Evolutionary conservation across 495 filamentous ascomycete species (phyloP), one percentile per base, ranked within the genome.

Genomic region (Aspergillus sparsus): DNA sequence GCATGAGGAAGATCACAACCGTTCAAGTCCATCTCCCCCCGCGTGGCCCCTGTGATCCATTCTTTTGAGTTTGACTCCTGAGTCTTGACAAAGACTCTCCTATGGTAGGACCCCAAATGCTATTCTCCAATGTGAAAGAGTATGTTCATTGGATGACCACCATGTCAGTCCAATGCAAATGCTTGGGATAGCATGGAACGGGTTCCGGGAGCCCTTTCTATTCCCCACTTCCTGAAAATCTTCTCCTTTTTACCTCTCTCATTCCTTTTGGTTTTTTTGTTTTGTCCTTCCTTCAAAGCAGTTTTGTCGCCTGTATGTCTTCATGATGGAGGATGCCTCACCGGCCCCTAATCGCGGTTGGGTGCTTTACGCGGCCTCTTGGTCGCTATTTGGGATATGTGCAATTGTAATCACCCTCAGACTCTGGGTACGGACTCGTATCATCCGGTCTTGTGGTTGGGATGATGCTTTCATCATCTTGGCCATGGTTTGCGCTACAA

Each of bases 401-500:
- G 35, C 21, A 9, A 42, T 58, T 12, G 7, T 58, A 12, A 21
- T 50, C 2, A n/a, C 36, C 7, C 21, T 62, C 1, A 27, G 61
- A 27, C 8, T 62, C n/a, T 58, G 49, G 49, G 51, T 54, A 1
- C 61, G 55, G 39, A 27, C 36, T 18, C 55, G 42, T 15, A 58
- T 62, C 15, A 4, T 62, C 34, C 55, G 42, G 13, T 57, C 55
- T 34, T 49, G 34, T 3, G 61, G 55, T 49, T 58, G 55, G 61
- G 61, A 62, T 37, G 61, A 62, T 51, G 55, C 49, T 4, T 58
- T 55, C 37, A 62, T 58, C 13, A 7, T 55, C 11, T 18, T 62
- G 12, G 55, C 55, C 3, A 27, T 62, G 31, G 13, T 45, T 18
- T 62, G 55, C 35, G 55, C 55, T 12, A 27, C 36, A 7, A 42